Conservation (phyloP, 345 rosid genomes). For the Mallotus nudiflorus region DNA sequence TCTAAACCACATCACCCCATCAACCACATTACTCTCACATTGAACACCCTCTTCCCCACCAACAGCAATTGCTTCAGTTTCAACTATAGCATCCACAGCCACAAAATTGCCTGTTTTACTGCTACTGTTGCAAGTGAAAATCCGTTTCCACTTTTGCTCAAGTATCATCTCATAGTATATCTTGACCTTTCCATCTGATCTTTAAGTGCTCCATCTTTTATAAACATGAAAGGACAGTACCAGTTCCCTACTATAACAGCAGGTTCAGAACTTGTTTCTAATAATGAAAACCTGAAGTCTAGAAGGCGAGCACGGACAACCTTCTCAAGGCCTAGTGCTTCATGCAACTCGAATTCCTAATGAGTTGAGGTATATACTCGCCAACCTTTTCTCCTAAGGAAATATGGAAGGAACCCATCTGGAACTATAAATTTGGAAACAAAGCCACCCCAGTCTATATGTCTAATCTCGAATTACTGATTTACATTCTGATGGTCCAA, state of each 20-base stretch:
- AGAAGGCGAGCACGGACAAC: conserved; percentile 17
- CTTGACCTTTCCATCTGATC: conserved; percentile 18
- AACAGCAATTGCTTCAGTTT: conserved; percentile 2
- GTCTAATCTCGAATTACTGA: conserved; percentile 18
- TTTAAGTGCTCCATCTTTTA: conserved; percentile 9
- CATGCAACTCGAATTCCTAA: conserved; percentile 9
- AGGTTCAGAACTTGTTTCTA: not conserved
- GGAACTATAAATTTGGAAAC: conserved; percentile 7
- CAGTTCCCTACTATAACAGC: conserved; percentile 25
- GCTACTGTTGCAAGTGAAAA: not conserved
- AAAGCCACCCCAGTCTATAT: not conserved
- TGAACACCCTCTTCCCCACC: not conserved
- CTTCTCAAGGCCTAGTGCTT: conserved; percentile 25
- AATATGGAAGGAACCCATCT: too few species aligned
- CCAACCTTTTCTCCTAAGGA: too few species aligned
- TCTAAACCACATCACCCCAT: conserved; percentile 18
- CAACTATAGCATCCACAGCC: conserved; percentile 6
- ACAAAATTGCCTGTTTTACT: not conserved
- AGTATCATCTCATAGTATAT: conserved; percentile 21
- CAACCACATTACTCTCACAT: not conserved
- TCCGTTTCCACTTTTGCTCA: conserved; percentile 23
- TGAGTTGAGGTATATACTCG: conserved; percentile 14
- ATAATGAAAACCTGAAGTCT: conserved; percentile 8
- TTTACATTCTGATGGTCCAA: conserved; percentile 2
- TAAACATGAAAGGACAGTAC: conserved; percentile 28